These are phyloP conservation scores for Aspergillaceae sp. DNA, from an alignment of 2,329 filamentous ascomycete genomes.

Conservation along the genomic window DNA sequence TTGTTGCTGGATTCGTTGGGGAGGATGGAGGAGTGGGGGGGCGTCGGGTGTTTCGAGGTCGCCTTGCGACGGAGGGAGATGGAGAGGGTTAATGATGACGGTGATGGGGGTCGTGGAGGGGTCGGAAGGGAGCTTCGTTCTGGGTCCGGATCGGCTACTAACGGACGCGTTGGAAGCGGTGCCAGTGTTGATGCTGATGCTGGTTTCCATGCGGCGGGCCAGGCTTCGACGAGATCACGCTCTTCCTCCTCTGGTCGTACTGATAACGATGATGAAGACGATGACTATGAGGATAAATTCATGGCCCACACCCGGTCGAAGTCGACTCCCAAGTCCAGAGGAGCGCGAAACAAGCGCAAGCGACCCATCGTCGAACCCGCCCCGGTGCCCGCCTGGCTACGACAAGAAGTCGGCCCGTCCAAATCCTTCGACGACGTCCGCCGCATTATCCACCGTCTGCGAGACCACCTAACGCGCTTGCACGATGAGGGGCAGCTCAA, in stretches of 20 bases:
- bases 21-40: slow-evolving; percentile 55
- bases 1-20: slow-evolving; percentile 56
- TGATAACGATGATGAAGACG: not conserved
- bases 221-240: not conserved
- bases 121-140: too few relatives aligned
- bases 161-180: not conserved
- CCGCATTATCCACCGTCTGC: slow-evolving; percentile 17
- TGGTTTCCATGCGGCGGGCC: not conserved
- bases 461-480: slow-evolving; percentile 2
- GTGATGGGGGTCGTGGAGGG: not conserved
- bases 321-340: too few relatives aligned
- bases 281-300: not conserved
- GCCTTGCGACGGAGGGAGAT: slow-evolving; percentile 55
- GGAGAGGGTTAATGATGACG: slow-evolving; percentile 2
- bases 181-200: not conserved
- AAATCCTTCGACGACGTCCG: slow-evolving; percentile 26
- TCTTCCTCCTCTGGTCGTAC: not conserved
- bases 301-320: too few relatives aligned
- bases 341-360: slow-evolving; percentile 4
- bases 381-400: slow-evolving; percentile 29
- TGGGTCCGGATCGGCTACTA: not conserved
- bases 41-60: slow-evolving; percentile 54
- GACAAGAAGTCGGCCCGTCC: slow-evolving; percentile 10
- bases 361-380: slow-evolving; percentile 19
- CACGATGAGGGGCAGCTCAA: slow-evolving; percentile 3